Evolutionary conservation across 345 rosid species (phyloP).

Genomic region (Gossypium raimondii): DNA sequence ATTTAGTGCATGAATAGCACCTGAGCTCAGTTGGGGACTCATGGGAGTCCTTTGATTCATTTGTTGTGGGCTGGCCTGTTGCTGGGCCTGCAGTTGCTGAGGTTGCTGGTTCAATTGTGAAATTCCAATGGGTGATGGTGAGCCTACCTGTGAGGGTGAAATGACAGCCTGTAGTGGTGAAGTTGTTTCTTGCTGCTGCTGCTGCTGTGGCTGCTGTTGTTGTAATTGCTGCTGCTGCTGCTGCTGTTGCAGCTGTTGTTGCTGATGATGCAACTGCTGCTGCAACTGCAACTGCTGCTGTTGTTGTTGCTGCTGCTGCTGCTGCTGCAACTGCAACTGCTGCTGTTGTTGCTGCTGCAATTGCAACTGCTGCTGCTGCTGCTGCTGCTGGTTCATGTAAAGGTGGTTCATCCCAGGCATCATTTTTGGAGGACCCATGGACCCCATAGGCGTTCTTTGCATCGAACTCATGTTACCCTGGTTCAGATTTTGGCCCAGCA

Average conservation of each 20-base stretch:
- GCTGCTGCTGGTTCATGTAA: constrained; percentile 65
- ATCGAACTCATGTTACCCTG: constrained; percentile 52
- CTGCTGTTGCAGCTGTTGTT: constrained; percentile 32
- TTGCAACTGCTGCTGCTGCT: constrained; percentile 22
- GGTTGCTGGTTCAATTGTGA: constrained; percentile 53
- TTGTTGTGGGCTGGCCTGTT: constrained; percentile 79
- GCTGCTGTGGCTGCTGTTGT: constrained; percentile 24
- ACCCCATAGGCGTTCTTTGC: constrained; percentile 61
- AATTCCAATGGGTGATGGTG: constrained; percentile 69
- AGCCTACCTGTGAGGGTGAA: constrained; percentile 69
- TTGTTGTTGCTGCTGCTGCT: constrained; percentile 13
- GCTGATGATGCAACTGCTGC: constrained; percentile 24
- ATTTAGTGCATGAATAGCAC: constrained; percentile 71
- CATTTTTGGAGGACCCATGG: constrained; percentile 89
- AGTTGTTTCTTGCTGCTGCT: constrained; percentile 49
- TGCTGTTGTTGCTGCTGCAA: constrained; percentile 33
- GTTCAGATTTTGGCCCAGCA: constrained; percentile 56
- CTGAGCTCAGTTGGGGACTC: constrained; percentile 85
- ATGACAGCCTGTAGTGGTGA: constrained; percentile 75
- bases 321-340: constrained; percentile 16
- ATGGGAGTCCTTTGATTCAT: constrained; percentile 79
- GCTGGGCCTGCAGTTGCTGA: constrained; percentile 25
- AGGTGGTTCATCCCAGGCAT: constrained; percentile 55
- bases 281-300: constrained; percentile 22
- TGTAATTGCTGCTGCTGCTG: constrained; percentile 27